A percentile compares a stretch with the other conserved stretches of the same genome.
Conservation (phyloP, 2,329 filamentous ascomycete species). For the Hymenoscyphus occultus region DNA sequence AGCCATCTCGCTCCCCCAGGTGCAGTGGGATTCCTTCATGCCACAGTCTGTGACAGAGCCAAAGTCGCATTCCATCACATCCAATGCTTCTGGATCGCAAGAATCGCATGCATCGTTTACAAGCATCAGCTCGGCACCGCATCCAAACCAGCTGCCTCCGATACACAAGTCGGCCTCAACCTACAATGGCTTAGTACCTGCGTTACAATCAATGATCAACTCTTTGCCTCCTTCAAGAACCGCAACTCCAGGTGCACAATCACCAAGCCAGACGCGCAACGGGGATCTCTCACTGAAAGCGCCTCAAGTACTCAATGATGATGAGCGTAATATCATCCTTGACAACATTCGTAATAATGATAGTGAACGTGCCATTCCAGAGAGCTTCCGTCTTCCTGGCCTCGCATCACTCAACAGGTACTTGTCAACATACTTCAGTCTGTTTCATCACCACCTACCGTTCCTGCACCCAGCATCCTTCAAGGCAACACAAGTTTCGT, state of each 20-base stretch:
- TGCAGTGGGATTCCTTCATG: slow-evolving; percentile 90
- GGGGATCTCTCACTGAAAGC: slow-evolving; percentile 66
- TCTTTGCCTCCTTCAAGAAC: slow-evolving; percentile 67
- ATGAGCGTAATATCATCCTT: slow-evolving; percentile 79
- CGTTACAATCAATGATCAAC: slow-evolving; percentile 69
- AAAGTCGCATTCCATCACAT: slow-evolving; percentile 72
- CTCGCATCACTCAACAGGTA: slow-evolving; percentile 84
- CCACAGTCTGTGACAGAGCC: slow-evolving; percentile 65
- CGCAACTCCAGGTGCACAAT: slow-evolving; percentile 70
- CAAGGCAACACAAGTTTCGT: slow-evolving; percentile 72
- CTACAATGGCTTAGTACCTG: slow-evolving; percentile 59
- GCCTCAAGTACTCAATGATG: slow-evolving; percentile 79
- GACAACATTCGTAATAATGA: slow-evolving; percentile 83
- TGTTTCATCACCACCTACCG: slow-evolving; percentile 95
- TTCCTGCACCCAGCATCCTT: slow-evolving; percentile 95
- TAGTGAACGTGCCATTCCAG: slow-evolving; percentile 75
- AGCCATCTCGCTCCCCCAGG: slow-evolving; percentile 77
- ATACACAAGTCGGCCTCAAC: slow-evolving; percentile 59
- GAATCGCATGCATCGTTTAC: slow-evolving; percentile 65
- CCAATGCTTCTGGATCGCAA: slow-evolving; percentile 64
- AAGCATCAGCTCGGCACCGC: slow-evolving; percentile 53
- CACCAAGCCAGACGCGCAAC: slow-evolving; percentile 67
- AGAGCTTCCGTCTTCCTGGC: slow-evolving; percentile 84
- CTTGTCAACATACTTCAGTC: slow-evolving; percentile 90
- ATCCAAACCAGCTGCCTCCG: slow-evolving; percentile 62